Base-by-base conservation (phyloP, 2,329 filamentous ascomycete species). In the Sphaerulina populicola region DNA sequence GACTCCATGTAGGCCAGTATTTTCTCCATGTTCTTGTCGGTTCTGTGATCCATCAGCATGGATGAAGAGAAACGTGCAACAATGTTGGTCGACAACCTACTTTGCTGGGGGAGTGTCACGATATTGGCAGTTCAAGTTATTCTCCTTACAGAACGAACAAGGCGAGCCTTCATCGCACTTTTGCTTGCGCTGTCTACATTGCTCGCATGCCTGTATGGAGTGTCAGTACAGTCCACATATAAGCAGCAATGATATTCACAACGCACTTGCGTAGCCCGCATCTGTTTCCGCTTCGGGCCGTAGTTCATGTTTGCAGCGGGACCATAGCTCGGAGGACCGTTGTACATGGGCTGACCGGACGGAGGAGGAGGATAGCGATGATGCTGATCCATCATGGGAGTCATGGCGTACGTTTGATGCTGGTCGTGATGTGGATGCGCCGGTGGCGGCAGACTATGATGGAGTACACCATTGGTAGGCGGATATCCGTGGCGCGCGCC, bases 21-120 rank as follows among this genome's bases (percentile, higher is more conserved):
- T 61, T 75, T 71, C 60, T 74, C 71, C 63, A 75, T 71, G 58
- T 74, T 77, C 48, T 68, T 68, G 56, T 66, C 74, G 60, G 62
- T 77, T 69, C 68, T 76, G 69, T 49, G 27, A 7, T 10, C 15
- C 2, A 40, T 50, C 23, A 50, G 47, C 33, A 31, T 39, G 40
- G 9, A 18, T 3, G 39, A 15, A 4, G 10, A 35, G 47, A 41
- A 35, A 33, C 44, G 15, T 40, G 18, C 23, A 7, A 51, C 23
- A 7, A 51, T 9, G 31, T 35, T 38, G 12, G 11, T 41, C 45
- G 18, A 18, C 2, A 57, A 55, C 85, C 67, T 76, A 94, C 87
- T 94, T 91, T 65, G 94, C 93, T 12, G 88, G 88, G 18, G 88
- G 86, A 5, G 93, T 85, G 64, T 96, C 90, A 58, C 90, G 83